Evolutionary conservation across 345 rosid species (phyloP).

Genomic region (Theobroma cacao): DNA sequence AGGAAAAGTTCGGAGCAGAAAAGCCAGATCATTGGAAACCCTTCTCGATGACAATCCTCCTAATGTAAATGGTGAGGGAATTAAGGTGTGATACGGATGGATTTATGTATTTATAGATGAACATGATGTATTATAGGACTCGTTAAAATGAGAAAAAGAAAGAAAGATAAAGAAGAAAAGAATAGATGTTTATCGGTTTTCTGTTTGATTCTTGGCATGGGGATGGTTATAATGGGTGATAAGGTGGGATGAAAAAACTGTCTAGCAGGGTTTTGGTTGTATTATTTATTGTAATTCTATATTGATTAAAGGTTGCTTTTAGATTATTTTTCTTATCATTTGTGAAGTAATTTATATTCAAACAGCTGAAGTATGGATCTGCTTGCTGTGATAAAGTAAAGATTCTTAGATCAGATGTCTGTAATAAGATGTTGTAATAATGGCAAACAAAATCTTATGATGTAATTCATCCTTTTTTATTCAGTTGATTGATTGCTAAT

Average conservation of each 20-base stretch:
- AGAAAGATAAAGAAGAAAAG: neutral
- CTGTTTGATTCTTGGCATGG: neutral
- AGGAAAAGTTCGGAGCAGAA: conserved; percentile 68
- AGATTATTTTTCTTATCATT: neutral
- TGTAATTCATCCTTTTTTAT: neutral
- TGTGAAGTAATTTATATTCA: neutral
- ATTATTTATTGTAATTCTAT: conserved; percentile 1
- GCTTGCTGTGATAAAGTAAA: neutral
- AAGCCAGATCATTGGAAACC: conserved; percentile 71
- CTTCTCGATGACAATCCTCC: conserved; percentile 61
- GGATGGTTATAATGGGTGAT: neutral
- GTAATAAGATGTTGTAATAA: neutral
- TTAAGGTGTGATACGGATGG: conserved; percentile 1
- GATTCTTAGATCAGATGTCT: neutral
- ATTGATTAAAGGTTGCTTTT: conserved; percentile 6
- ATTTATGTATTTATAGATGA: neutral
- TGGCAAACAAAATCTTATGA: neutral
- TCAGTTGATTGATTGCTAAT: neutral
- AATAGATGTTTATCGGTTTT: neutral
- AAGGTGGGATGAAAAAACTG: neutral
- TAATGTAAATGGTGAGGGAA: neutral
- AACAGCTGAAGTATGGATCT: neutral
- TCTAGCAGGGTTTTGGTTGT: neutral
- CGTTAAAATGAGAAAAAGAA: neutral
- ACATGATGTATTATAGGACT: neutral